Evolutionary conservation across 768 basidiomycete species (phyloP).

Genomic region (Grammothele lineata): DNA sequence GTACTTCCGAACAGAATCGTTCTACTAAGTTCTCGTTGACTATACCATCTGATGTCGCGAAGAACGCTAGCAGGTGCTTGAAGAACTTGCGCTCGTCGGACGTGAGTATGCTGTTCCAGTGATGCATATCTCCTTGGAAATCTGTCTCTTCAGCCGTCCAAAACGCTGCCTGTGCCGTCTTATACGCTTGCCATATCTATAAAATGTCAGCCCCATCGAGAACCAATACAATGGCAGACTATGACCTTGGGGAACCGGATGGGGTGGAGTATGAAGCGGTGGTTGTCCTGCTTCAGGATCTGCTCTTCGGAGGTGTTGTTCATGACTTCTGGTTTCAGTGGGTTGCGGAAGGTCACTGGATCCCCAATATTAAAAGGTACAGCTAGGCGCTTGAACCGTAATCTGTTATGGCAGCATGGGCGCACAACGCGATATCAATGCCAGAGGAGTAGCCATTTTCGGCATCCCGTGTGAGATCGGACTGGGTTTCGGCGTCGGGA

Average conservation of each 20-base stretch:
- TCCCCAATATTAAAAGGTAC: no score
- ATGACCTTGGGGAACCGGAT: background rate
- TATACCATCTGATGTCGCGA: constrained; percentile 49
- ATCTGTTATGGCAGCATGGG: no score
- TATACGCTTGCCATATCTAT: constrained; percentile 51
- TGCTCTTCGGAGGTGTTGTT: background rate
- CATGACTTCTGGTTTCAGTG: no score
- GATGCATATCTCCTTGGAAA: no score
- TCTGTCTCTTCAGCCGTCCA: constrained; percentile 47
- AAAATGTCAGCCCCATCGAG: background rate
- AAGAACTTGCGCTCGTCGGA: constrained; percentile 47
- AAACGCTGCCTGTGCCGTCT: constrained; percentile 47
- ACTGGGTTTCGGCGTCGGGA: no score
- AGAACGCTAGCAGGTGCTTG: constrained; percentile 49
- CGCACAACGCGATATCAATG: no score
- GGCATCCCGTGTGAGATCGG: no score
- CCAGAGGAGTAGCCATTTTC: no score
- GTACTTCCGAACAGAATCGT: constrained; percentile 46
- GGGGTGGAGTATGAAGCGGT: background rate
- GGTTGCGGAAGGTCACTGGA: no score
- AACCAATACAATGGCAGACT: no score
- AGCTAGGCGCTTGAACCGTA: no score
- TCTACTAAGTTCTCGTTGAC: constrained; percentile 53
- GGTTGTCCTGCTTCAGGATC: background rate
- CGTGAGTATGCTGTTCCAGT: constrained; percentile 45